A percentile compares a stretch with the other conserved stretches of the same genome.
Conservation (phyloP, 345 rosid genomes). For the Syzygium aqueum region DNA sequence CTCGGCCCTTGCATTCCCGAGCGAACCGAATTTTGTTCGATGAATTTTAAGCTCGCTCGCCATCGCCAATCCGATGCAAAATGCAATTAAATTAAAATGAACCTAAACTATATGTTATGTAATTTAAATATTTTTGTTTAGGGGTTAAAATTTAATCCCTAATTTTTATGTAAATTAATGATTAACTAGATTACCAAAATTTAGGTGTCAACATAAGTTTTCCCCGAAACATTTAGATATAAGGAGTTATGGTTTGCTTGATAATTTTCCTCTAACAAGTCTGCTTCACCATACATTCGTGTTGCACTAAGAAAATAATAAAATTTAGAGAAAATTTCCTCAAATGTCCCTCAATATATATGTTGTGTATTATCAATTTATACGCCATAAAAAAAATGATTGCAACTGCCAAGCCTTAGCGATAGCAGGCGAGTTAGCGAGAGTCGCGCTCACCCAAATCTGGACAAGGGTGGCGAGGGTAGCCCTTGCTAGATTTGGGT, state of each 20-base stretch:
- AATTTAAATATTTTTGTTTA: too few species aligned
- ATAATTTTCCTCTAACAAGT: not conserved
- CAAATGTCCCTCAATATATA: not conserved
- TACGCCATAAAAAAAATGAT: not conserved
- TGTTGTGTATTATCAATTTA: not conserved
- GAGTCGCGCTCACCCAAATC: not conserved
- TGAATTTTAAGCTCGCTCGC: too few species aligned
- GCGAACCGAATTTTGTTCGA: too few species aligned
- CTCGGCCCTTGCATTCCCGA: too few species aligned
- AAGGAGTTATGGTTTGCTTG: not conserved
- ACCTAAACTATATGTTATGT: too few species aligned
- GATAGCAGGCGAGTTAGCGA: not conserved
- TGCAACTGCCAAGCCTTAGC: not conserved
- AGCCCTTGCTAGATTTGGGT: not conserved
- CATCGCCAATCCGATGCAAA: too few species aligned
- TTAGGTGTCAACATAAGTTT: too few species aligned
- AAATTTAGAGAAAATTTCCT: not conserved
- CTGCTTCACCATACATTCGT: not conserved
- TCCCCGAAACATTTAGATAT: not conserved
- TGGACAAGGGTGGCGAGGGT: fast-evolving
- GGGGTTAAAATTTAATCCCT: too few species aligned
- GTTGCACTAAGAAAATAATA: not conserved
- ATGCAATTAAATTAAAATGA: too few species aligned
- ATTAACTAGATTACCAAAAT: too few species aligned
- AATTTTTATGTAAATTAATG: too few species aligned